A percentile compares a stretch with the other conserved stretches of the same genome.
Evolutionary conservation across 352 stramenopile species (phyloP).

Genomic region (Phytophthora pseudosyringae): DNA sequence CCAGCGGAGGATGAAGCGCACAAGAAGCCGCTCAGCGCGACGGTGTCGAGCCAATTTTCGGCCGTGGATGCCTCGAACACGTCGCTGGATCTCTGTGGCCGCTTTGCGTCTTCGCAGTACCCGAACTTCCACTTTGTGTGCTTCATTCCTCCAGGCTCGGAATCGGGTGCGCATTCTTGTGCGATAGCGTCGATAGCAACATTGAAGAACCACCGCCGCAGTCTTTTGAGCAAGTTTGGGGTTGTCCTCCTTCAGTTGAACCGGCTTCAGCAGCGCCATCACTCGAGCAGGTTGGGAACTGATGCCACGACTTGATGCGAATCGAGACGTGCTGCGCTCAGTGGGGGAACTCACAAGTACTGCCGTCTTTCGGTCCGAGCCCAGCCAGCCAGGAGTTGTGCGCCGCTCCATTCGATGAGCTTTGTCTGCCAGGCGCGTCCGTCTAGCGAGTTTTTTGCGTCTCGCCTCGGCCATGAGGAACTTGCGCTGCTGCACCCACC

Average conservation of each 20-base stretch:
- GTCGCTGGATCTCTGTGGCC: conserved; percentile 46
- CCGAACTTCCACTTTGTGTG: conserved; percentile 38
- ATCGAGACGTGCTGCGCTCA: conserved; percentile 4
- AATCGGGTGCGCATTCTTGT: conserved; percentile 17
- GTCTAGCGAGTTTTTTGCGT: conserved; percentile 40
- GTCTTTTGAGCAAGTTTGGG: conserved; percentile 5
- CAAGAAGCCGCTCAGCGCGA: conserved; percentile 38
- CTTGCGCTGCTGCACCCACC: conserved; percentile 58
- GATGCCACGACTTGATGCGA: neutral
- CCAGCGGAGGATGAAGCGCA: conserved; percentile 38
- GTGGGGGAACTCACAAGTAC: neutral
- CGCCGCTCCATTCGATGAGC: conserved; percentile 3
- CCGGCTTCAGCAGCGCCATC: conserved; percentile 15
- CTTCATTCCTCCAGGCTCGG: conserved; percentile 32
- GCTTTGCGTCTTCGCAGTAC: conserved; percentile 33
- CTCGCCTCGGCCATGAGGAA: conserved; percentile 39
- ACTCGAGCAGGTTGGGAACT: conserved; percentile 17
- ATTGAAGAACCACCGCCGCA: conserved; percentile 32
- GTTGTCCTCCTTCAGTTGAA: conserved; percentile 14
- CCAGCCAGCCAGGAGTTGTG: neutral
- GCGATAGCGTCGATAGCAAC: conserved; percentile 36
- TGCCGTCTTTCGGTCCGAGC: conserved; percentile 1
- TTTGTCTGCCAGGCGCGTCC: conserved; percentile 40
- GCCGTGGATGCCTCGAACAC: conserved; percentile 35
- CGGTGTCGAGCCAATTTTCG: conserved; percentile 25